Evolutionary conservation across 2,329 filamentous ascomycete genomes (phyloP), one percentile per base, ranked within the genome.

Genomic region (Byssochlamys sp.): DNA sequence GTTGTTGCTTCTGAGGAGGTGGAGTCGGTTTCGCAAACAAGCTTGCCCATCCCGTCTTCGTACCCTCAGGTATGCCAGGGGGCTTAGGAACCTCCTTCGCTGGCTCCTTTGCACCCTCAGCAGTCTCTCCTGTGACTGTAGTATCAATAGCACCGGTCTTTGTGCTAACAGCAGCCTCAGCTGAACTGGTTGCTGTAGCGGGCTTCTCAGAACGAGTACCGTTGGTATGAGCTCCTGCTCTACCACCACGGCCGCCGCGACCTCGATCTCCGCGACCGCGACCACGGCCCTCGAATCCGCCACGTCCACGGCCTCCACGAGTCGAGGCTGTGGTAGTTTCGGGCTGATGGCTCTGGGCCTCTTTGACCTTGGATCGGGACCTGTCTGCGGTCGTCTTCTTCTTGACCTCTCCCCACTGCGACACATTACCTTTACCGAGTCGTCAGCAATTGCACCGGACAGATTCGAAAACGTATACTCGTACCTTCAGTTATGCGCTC

Each of bases 11-110:
- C 60, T 77, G 73, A 53, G 71, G 69, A 56, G 75, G 72, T 54
- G 72, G 69, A 45, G 83, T 76, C 48, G 81, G 77, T 76, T 87
- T 87, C 35, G 85, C 82, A 61, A 90, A 82, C 80, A 91, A 86
- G 73, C 86, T 89, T 39, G 88, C 88, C 88, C 88, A 91, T 54
- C 72, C 73, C 66, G 73, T 75, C 70, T 76, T 76, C 53, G 73
- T 66, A 45, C 70, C 71, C 58, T 75, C 74, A 3, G 73, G 68
- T 49, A 71, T 45, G 7, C 39, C 39, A 45, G 39, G 39, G 19
- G 39, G 67, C 68, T 73, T 75, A 29, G 69, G 53, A 26, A 60
- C 54, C 25, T 63, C 55, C 19, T 63, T 59, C 35, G 65, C 57
- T 28, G 55, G 55, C 14, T 58, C 53, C n/a, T 58, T 53, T 11